phyloP scores from a whole-genome alignment of 2,329 filamentous ascomycete species.

The Fusarium sambucinum region DNA sequence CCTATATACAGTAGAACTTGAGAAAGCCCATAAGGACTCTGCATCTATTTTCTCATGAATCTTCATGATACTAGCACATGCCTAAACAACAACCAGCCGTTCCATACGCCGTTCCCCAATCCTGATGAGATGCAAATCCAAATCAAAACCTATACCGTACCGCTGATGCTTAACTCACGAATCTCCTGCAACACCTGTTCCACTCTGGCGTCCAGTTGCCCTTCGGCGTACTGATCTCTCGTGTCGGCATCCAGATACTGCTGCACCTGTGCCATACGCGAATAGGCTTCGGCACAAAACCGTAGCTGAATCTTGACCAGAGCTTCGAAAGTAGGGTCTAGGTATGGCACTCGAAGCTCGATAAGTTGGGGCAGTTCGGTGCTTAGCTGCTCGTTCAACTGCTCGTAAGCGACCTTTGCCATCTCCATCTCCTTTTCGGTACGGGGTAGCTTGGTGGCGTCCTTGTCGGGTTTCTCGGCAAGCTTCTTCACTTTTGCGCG shows the following conservation, averaged over 20 bases:
- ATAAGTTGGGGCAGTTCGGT: slow-evolving; percentile 95
- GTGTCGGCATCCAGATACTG: slow-evolving; percentile 97
- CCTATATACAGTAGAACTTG: slow-evolving; percentile 1
- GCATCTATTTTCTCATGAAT: slow-evolving; percentile 46
- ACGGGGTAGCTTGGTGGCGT: slow-evolving; percentile 93
- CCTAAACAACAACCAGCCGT: slow-evolving; percentile 45
- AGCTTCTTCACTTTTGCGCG: slow-evolving; percentile 97
- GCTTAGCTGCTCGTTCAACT: slow-evolving; percentile 95
- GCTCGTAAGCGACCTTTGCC: slow-evolving; percentile 92
- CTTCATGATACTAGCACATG: slow-evolving; percentile 41
- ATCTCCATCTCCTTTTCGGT: slow-evolving; percentile 97
- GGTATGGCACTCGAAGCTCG: slow-evolving; percentile 94
- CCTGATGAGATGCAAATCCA: slow-evolving; percentile 19
- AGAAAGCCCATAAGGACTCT: slow-evolving; percentile 4
- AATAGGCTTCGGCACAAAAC: slow-evolving; percentile 98
- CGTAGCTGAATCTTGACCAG: slow-evolving; percentile 98
- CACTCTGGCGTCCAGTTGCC: slow-evolving; percentile 89
- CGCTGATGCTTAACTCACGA: slow-evolving; percentile 91
- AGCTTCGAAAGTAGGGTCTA: slow-evolving; percentile 96
- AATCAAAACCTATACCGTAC: slow-evolving; percentile 65
- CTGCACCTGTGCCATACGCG: slow-evolving; percentile 98
- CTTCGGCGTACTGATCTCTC: slow-evolving; percentile 93
- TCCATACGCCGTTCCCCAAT: slow-evolving; percentile 48
- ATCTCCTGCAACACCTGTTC: slow-evolving; percentile 98
- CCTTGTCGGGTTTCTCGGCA: slow-evolving; percentile 98